Evolutionary conservation across 2,329 filamentous ascomycete genomes (phyloP), one percentile per base, ranked within the genome.

Genomic region (Cylindrodendrum hubeiense): DNA sequence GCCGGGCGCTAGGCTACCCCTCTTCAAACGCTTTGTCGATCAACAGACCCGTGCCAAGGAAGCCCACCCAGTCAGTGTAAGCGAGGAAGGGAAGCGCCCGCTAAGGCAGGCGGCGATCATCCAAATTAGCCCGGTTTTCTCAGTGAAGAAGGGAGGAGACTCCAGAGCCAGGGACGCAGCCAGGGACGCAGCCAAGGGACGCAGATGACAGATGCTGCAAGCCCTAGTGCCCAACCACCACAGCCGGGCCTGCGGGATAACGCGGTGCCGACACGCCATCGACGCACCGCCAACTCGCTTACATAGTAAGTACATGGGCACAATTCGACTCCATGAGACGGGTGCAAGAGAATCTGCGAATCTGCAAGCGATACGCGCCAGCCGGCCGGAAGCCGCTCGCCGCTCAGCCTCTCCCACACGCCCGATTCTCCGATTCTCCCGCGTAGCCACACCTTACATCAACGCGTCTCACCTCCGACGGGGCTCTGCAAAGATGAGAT

Each of bases 71-170:
- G 33, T 12, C 68, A 73, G 56, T 69, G 70, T 71, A 74, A 73
- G 71, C 72, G 72, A 74, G 72, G 71, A 71, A 74, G 69, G 71
- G 69, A 74, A 70, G 70, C 70, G 72, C 68, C 71, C 70, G 72
- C 73, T 75, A 75, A 71, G 64, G 66, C 72, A 71, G 64, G 66
- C 72, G 72, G 68, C 71, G 73, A 75, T 75, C 73, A 74, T 73
- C 28, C 66, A 69, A 67, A 71, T 73, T 75, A 75, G 72, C 71
- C 70, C 71, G 68, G 24, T 67, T 70, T 66, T 61, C 56, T 66
- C 59, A 65, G 54, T 73, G 65, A 72, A 66, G 68, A 69, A 55
- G 70, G 61, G 52, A 55, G 63, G 61, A 66, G 60, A 60, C 47
- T 44, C 43, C 57, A 53, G 39, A 60, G 56, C 44, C 46, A 60